phyloP scores from a whole-genome alignment of 345 rosid genomes.

The Acer campestre region DNA sequence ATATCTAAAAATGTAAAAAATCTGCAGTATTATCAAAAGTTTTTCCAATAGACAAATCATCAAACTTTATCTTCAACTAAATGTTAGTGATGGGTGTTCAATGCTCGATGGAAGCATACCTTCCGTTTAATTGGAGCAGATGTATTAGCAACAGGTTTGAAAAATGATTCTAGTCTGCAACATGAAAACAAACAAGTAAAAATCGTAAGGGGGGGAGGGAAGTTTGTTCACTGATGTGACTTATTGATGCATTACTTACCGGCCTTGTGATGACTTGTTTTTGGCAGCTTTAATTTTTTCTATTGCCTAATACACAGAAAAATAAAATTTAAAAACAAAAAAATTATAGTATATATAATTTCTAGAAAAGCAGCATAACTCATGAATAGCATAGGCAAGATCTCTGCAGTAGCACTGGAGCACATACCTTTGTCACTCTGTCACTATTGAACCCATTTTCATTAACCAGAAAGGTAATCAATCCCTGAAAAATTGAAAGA shows the following conservation, averaged over 20 bases:
- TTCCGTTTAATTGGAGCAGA: constrained; percentile 65
- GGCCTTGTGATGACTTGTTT: constrained; percentile 94
- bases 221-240: not conserved
- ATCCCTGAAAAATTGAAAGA: constrained; percentile 43
- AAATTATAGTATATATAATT: not conserved
- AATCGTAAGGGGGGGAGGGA: too few relatives aligned
- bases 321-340: not conserved
- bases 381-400: not conserved
- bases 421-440: constrained; percentile 77
- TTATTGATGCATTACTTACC: constrained; percentile 46
- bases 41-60: not conserved
- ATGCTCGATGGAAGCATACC: constrained; percentile 42
- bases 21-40: not conserved
- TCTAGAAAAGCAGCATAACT: constrained; percentile 1
- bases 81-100: not conserved
- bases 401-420: not conserved
- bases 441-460: constrained; percentile 92
- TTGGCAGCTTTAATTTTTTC: constrained; percentile 92
- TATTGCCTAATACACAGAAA: constrained; percentile 51
- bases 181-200: constrained; percentile 6
- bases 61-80: not conserved
- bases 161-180: constrained; percentile 74
- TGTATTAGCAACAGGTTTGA: constrained; percentile 65
- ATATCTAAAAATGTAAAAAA: not conserved
- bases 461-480: constrained; percentile 69